Evolutionary conservation across 2,329 filamentous ascomycete genomes (phyloP).

Genomic region (Tolypocladium cylindrosporum): DNA sequence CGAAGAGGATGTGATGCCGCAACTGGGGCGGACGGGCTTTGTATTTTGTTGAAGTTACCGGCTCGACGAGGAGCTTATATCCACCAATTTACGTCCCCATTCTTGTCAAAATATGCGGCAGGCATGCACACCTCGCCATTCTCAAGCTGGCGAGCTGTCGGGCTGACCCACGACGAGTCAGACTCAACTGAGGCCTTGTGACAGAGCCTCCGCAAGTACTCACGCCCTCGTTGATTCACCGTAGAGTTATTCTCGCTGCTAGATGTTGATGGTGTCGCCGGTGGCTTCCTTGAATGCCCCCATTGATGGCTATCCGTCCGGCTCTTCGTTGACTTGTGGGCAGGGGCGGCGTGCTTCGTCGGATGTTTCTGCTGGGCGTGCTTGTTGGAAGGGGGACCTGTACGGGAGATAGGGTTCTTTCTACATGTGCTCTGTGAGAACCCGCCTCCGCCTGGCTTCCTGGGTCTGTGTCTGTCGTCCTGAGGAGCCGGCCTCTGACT

Average conservation of each 20-base stretch:
- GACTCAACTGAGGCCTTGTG: conserved; percentile 2
- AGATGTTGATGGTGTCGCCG: not conserved
- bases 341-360: too few relatives aligned
- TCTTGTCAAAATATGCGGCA: not conserved
- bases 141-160: conserved; percentile 6
- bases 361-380: too few relatives aligned
- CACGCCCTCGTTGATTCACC: not conserved
- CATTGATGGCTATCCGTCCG: not conserved
- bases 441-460: not conserved
- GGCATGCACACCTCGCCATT: conserved; percentile 1
- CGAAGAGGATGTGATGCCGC: not conserved
- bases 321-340: not conserved
- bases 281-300: not conserved
- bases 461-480: not conserved
- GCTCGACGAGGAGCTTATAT: not conserved
- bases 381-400: too few relatives aligned
- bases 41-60: not conserved
- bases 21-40: not conserved
- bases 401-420: not conserved
- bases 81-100: not conserved
- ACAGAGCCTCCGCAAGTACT: not conserved
- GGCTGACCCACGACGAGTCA: conserved; percentile 10
- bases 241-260: not conserved
- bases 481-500: too few relatives aligned
- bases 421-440: not conserved